Conservation (phyloP, 2,329 filamentous ascomycete species). For the Aspergillus puulaauensis region DNA sequence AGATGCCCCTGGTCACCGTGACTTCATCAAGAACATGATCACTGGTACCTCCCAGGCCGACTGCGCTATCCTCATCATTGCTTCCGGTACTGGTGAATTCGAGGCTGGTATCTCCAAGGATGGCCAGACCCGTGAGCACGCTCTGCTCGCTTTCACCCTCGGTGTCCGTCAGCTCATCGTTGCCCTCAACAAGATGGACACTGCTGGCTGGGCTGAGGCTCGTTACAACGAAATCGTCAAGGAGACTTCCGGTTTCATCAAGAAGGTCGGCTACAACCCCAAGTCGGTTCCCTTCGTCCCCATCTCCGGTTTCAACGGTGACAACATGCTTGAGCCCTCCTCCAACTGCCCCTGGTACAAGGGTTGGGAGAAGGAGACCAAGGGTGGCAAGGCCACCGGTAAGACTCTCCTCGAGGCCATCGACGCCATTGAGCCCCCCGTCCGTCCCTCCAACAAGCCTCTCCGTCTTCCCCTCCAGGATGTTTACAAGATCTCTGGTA, state of each 20-base stretch:
- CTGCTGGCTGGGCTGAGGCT: constrained; percentile 92
- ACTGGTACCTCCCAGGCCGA: constrained; percentile 99
- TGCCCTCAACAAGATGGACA: constrained; percentile 99
- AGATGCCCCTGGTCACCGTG: constrained; percentile 99
- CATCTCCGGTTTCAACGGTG: constrained; percentile 99
- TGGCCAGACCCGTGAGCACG: constrained; percentile 99
- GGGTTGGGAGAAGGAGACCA: constrained; percentile 99
- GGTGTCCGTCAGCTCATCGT: constrained; percentile 99
- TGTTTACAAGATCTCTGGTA: constrained; percentile 99
- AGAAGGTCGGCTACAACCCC: constrained; percentile 99
- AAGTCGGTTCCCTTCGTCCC: constrained; percentile 98
- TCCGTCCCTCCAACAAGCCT: constrained; percentile 96
- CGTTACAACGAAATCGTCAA: constrained; percentile 99
- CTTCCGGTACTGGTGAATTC: constrained; percentile 99
- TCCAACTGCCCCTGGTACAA: constrained; percentile 99
- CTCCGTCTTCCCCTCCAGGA: constrained; percentile 99
- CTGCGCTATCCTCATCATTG: constrained; percentile 99
- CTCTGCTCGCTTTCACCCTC: constrained; percentile 98
- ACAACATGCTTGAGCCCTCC: constrained; percentile 96
- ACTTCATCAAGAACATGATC: constrained; percentile 99
- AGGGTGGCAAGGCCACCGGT: constrained; percentile 78
- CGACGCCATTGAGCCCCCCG: constrained; percentile 88
- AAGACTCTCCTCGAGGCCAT: constrained; percentile 99
- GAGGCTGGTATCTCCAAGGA: constrained; percentile 99
- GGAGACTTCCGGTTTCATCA: constrained; percentile 99